A percentile compares a stretch with the other conserved stretches of the same genome.
These are phyloP conservation scores for Tympanopsis confertula DNA, from an alignment of 2,329 filamentous ascomycete species.

Conservation along the genomic window DNA sequence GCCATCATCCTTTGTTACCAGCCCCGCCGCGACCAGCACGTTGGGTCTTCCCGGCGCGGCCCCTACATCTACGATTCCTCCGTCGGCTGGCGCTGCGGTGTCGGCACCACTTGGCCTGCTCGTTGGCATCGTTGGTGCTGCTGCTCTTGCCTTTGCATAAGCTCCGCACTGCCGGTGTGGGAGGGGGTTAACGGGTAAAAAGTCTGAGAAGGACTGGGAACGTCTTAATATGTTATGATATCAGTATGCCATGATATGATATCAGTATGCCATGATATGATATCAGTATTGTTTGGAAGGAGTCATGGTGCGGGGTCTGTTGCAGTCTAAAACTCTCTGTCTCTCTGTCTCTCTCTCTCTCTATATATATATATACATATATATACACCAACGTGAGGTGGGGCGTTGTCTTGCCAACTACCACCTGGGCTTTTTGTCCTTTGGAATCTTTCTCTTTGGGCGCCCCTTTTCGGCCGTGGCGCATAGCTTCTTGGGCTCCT, in stretches of 20 bases:
- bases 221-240: background rate
- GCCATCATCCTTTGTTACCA: background rate
- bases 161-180: background rate
- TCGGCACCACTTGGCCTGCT: background rate
- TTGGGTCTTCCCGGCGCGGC: no score
- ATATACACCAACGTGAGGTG: background rate
- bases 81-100: background rate
- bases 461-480: slow-evolving; percentile 51
- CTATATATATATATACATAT: background rate
- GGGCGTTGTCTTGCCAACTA: background rate
- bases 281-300: no score
- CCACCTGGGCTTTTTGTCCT: slow-evolving; percentile 13
- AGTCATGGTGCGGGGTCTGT: no score
- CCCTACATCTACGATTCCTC: background rate
- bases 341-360: no score
- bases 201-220: no score
- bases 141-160: background rate
- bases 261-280: no score
- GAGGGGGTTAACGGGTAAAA: no score
- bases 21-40: background rate
- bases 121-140: background rate
- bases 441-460: slow-evolving; percentile 45
- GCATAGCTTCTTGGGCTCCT: slow-evolving; percentile 56
- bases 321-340: no score
- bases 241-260: no score